Evolutionary conservation across 176 grass and related monocot genomes (phyloP), one percentile per base, ranked within the genome.

Genomic region (Carex scoparia): DNA sequence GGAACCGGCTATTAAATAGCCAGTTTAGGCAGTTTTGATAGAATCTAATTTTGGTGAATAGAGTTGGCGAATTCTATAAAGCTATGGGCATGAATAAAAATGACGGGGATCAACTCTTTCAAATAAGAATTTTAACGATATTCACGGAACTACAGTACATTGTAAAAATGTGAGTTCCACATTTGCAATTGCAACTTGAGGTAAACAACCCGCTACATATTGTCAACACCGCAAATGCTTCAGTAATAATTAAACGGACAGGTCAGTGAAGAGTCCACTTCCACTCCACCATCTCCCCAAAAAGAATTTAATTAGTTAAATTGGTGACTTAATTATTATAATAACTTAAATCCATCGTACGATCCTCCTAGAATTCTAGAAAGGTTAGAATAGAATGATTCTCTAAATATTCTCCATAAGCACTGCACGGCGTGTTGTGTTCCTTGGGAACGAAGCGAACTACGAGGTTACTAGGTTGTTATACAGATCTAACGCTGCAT

Each of bases 381-480:
- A 76, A 76, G 42, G 71, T 76, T 54, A 76, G 71, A 13, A 54
- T 76, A 76, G 71, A 13, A 54, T 76, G 48, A 76, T 76, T 53
- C 48, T 76, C 23, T 14, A 76, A 76, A 54, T 76, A 76, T 54
- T 76, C 71, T 14, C 71, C 71, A 23, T 23, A 23, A 23, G 23
- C 23, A 23, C 23, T 23, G 23, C 23, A 23, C 23, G 37, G 37
- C 37, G 37, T 38, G 37, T 40, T 40, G 12, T 55, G 72, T 76
- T 76, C 72, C 72, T 76, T 76, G 23, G 72, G 48, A 76, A 76
- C 48, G 48, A 76, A 76, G 72, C 72, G 72, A 76, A 13, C 72
- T 76, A 13, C 10, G 48, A 51, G 48, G 48, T 51, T 51, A 51
- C 10, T 76, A 76, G 19, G 46, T 46, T n/a, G 6, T 10, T 10